Evolutionary conservation across 2,329 filamentous ascomycete species (phyloP).

Genomic region (Monosporascus cannonballus): DNA sequence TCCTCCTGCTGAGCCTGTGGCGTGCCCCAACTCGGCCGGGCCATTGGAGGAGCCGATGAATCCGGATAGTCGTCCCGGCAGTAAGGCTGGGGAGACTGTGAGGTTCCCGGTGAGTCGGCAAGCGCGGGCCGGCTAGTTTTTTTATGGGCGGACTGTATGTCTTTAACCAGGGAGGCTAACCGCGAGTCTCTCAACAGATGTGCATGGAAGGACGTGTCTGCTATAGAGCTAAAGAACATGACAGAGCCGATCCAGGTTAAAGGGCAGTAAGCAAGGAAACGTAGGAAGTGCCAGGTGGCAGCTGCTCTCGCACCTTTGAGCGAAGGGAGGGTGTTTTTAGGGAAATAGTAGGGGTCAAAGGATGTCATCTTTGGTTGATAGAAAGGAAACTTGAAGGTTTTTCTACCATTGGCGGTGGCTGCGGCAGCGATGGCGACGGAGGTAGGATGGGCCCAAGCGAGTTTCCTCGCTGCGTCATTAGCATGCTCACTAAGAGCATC

Average conservation of each 20-base stretch:
- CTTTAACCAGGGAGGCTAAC: constrained; percentile 9
- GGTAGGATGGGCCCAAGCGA: constrained; percentile 23
- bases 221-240: constrained; percentile 25
- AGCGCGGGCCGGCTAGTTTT: constrained; percentile 6
- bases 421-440: constrained; percentile 14
- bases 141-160: constrained; percentile 14
- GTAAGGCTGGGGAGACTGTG: not conserved
- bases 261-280: constrained; percentile 29
- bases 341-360: constrained; percentile 27
- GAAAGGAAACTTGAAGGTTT: constrained; percentile 34
- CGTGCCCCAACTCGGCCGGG: not conserved
- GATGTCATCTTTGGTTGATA: constrained; percentile 27
- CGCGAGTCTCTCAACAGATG: constrained; percentile 24
- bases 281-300: constrained; percentile 29
- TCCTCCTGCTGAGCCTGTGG: constrained; percentile 1
- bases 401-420: constrained; percentile 23
- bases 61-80: not conserved
- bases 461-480: constrained; percentile 22
- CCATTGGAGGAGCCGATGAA: constrained; percentile 1
- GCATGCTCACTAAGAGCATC: constrained; percentile 19
- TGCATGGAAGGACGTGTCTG: constrained; percentile 16
- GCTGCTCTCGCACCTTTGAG: constrained; percentile 20
- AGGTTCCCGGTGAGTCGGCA: constrained; percentile 4
- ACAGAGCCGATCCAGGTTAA: constrained; percentile 17
- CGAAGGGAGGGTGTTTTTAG: constrained; percentile 14